Conservation (phyloP, 768 basidiomycete genomes). For the Termitomyces eurrhizus region DNA sequence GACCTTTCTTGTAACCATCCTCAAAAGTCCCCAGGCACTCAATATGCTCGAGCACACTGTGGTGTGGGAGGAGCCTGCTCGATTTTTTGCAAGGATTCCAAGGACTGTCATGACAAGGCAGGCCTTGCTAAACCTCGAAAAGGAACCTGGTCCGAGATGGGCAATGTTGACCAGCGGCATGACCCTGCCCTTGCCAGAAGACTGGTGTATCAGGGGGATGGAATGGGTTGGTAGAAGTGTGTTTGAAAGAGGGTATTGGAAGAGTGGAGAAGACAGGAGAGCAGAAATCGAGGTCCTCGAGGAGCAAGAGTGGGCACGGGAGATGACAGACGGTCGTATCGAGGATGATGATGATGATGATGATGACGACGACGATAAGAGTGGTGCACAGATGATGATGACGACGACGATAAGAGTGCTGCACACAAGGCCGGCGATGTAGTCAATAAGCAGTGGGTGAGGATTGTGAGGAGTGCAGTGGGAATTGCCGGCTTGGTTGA, state of each 20-base stretch:
- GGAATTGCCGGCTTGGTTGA: slow-evolving; percentile 66
- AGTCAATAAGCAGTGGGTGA: slow-evolving; percentile 60
- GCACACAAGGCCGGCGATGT: slow-evolving; percentile 31
- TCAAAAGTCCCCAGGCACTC: slow-evolving; percentile 60
- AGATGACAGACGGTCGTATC: slow-evolving; percentile 72
- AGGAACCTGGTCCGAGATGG: slow-evolving; percentile 43
- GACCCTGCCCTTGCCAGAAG: slow-evolving; percentile 78
- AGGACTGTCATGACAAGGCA: slow-evolving; percentile 46
- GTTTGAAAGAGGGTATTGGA: slow-evolving; percentile 95
- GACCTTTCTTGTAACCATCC: slow-evolving; percentile 81
- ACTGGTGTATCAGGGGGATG: slow-evolving; percentile 95
- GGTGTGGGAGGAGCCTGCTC: slow-evolving; percentile 77
- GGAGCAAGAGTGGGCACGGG: slow-evolving; percentile 43
- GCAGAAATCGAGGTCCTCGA: slow-evolving; percentile 81
- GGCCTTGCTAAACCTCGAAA: slow-evolving; percentile 20
- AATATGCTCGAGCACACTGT: slow-evolving; percentile 68
- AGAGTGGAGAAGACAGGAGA: slow-evolving; percentile 58
- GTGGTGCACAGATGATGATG: too few relatives aligned
- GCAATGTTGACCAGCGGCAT: slow-evolving; percentile 67
- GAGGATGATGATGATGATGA: slow-evolving; percentile 71
- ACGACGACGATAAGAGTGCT: slow-evolving; percentile 12
- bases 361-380: too few relatives aligned
- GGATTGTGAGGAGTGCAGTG: slow-evolving; percentile 67
- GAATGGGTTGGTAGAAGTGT: slow-evolving; percentile 92
- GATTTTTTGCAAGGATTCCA: slow-evolving; percentile 59